Evolutionary conservation across 805 yeast species (phyloP).

Genomic region (Ogataea angusta): DNA sequence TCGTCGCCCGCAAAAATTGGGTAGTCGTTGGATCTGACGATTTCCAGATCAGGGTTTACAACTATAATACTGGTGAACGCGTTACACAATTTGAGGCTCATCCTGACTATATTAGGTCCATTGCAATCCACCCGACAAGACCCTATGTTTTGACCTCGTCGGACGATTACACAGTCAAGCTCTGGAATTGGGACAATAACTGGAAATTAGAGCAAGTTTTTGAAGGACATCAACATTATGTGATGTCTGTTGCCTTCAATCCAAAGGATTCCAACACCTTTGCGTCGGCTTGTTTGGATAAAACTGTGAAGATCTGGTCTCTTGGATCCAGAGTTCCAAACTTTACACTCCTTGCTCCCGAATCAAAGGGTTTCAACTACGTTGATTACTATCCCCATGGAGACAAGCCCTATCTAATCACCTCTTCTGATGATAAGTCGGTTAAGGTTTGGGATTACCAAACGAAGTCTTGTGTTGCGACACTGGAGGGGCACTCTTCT

Average conservation of each 20-base stretch:
- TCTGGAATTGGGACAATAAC: conserved; percentile 96
- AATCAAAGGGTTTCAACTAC: conserved; percentile 88
- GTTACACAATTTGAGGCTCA: conserved; percentile 96
- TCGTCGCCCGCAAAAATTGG: conserved; percentile 96
- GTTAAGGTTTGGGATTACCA: conserved; percentile 95
- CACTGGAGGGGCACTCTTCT: conserved; percentile 88
- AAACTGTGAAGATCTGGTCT: conserved; percentile 96
- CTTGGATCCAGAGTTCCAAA: conserved; percentile 84
- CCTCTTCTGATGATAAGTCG: conserved; percentile 87
- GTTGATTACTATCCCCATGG: conserved; percentile 97
- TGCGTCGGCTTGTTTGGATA: conserved; percentile 95
- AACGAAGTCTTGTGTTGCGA: conserved; percentile 92
- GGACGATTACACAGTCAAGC: conserved; percentile 86
- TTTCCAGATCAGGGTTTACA: conserved; percentile 88
- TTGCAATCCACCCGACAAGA: conserved; percentile 92
- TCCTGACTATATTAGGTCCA: conserved; percentile 91
- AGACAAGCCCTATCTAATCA: conserved; percentile 93
- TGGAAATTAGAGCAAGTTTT: conserved; percentile 90
- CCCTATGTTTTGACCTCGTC: conserved; percentile 86
- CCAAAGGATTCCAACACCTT: conserved; percentile 97
- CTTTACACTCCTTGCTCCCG: conserved; percentile 88
- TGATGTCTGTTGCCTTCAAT: conserved; percentile 91
- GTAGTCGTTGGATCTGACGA: conserved; percentile 95
- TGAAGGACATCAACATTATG: conserved; percentile 95
- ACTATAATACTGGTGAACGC: conserved; percentile 93